Conservation (phyloP, 768 basidiomycete species). For the Suillus decipiens region DNA sequence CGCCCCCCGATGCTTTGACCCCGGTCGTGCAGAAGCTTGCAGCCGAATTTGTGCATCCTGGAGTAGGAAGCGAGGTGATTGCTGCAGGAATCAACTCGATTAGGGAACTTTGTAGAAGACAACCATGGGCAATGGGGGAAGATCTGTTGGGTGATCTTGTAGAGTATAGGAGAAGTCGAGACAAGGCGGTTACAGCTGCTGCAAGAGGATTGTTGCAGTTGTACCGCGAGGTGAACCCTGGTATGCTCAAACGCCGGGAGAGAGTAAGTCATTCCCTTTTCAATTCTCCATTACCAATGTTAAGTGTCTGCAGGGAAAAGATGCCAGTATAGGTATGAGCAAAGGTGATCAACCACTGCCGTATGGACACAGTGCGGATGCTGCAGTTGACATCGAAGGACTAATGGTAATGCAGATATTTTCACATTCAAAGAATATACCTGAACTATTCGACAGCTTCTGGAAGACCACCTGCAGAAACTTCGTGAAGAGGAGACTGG, state of each 20-base stretch:
- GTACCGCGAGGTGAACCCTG: constrained; percentile 95
- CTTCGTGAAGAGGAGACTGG: constrained; percentile 61
- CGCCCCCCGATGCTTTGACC: constrained; percentile 88
- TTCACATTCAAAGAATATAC: not conserved
- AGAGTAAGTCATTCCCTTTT: constrained; percentile 49
- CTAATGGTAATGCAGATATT: constrained; percentile 60
- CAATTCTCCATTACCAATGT: not conserved
- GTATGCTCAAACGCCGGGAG: constrained; percentile 86
- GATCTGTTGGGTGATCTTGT: constrained; percentile 90
- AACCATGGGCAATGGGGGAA: constrained; percentile 97
- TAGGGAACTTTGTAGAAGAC: constrained; percentile 89
- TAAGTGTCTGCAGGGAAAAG: constrained; percentile 69
- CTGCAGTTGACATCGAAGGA: constrained; percentile 87
- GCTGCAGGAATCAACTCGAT: constrained; percentile 97
- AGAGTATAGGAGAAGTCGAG: constrained; percentile 93
- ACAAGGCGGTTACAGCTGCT: constrained; percentile 91
- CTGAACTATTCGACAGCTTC: constrained; percentile 50
- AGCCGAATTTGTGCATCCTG: constrained; percentile 95
- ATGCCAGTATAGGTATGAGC: constrained; percentile 77
- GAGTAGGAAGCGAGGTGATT: constrained; percentile 93
- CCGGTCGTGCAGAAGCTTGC: constrained; percentile 92
- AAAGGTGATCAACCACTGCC: constrained; percentile 67
- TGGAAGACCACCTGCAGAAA: constrained; percentile 83
- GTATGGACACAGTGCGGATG: constrained; percentile 77
- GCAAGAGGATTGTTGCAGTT: constrained; percentile 85